Evolutionary conservation across 1,284 basidiomycete species (phyloP), one percentile per base, ranked within the genome.

Genomic region (Lentinula novae-zelandiae): DNA sequence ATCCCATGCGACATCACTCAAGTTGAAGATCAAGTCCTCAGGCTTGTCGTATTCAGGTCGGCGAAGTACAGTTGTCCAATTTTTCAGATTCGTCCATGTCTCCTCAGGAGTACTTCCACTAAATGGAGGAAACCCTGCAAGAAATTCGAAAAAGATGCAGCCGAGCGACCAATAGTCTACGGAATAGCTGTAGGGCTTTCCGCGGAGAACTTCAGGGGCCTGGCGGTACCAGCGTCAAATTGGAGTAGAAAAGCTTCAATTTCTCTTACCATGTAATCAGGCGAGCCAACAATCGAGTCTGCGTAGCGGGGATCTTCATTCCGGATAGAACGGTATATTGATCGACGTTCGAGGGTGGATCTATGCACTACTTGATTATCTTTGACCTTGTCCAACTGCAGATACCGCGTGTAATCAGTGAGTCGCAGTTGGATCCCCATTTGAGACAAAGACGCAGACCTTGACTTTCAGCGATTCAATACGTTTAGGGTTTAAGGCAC

Each of bases 101-200:
- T 99, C 97, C 69, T 99, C 96, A 0, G 96, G 92, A 0, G 91
- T 95, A 49, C 90, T 87, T 12, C 97, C 97, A 57, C 93, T 96
- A 79, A 99, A 99, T 0, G 97, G 97, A 9, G 97, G 97, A 79
- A 98, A 99, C 22, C 95, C 95, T 15, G 91, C 87, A n/a, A 98
- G 80, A 76, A 98, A 98, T 76, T 98, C 95, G 77, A 98, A 99
- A 33, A 99, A 78, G 69, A 99, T 99, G 73, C 97, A 99, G 9
- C 97, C 97, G 3, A 99, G 83, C 4, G 94, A 96, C 97, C 97
- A 99, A 71, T 94, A 99, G 76, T 99, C 97, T 60, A 98, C 97
- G 0, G 93, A 92, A 72, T 91, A 97, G 0, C 90, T 91, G 76
- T 99, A 99, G 4, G 94, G 90, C 71, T 95, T 94, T 39, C 93